These are phyloP conservation scores for Naganishia vaughanmartiniae DNA, from an alignment of 768 basidiomycete genomes.

Conservation along the genomic window DNA sequence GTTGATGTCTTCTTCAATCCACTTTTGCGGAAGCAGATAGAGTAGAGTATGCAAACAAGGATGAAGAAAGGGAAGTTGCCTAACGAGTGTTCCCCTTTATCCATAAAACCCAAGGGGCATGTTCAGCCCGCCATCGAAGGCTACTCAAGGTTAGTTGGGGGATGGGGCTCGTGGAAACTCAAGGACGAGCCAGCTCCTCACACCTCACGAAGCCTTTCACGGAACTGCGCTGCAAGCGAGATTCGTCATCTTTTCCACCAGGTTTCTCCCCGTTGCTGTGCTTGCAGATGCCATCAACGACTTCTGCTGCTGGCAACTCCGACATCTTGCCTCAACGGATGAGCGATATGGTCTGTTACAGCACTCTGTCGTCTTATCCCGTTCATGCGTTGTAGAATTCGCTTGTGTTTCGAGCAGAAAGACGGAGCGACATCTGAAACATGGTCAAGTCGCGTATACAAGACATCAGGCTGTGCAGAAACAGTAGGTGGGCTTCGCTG, in stretches of 20 bases:
- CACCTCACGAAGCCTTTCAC: too few relatives aligned
- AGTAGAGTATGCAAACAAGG: background rate
- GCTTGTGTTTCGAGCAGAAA: background rate
- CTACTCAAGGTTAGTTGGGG: too few relatives aligned
- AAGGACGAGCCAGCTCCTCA: too few relatives aligned
- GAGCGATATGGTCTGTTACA: too few relatives aligned
- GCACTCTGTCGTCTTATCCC: too few relatives aligned
- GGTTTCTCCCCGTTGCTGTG: too few relatives aligned
- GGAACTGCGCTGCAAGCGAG: too few relatives aligned
- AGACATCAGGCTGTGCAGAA: slow-evolving; percentile 1
- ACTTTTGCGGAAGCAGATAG: slow-evolving; percentile 12
- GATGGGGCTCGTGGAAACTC: too few relatives aligned
- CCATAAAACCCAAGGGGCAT: background rate
- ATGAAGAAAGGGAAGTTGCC: slow-evolving; percentile 3
- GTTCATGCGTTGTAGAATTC: background rate
- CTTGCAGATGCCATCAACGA: too few relatives aligned
- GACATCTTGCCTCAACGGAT: too few relatives aligned
- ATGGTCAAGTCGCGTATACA: background rate
- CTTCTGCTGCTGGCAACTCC: too few relatives aligned
- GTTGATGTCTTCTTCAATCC: slow-evolving; percentile 3
- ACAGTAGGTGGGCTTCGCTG: background rate
- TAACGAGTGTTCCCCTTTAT: background rate
- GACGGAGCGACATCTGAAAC: background rate
- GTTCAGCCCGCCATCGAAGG: background rate
- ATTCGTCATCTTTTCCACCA: too few relatives aligned